Evolutionary conservation across 345 rosid species (phyloP).

Genomic region (Bretschneidera sinensis): DNA sequence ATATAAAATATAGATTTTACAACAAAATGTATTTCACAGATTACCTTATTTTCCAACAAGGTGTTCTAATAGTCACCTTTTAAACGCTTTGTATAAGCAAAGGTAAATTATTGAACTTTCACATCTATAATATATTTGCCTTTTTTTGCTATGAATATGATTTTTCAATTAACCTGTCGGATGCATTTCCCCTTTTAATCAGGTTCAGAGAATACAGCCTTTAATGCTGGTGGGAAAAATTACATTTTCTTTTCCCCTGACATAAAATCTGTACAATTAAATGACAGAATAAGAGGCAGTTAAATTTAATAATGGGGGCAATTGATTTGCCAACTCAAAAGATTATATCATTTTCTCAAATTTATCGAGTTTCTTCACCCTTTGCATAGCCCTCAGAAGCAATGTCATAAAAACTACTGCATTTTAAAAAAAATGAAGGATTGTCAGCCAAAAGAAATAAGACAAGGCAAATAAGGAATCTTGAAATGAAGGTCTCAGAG

Average conservation of each 20-base stretch:
- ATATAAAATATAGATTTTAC: too few species aligned
- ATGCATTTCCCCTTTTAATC: too few species aligned
- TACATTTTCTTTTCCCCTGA: not conserved
- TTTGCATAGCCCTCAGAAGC: conserved; percentile 67
- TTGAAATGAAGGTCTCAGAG: not conserved
- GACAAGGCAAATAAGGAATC: not conserved
- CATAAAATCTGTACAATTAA: too few species aligned
- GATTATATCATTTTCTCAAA: conserved; percentile 84
- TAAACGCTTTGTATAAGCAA: too few species aligned
- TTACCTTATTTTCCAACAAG: too few species aligned
- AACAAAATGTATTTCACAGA: too few species aligned
- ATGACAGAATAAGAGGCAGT: not conserved
- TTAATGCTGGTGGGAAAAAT: not conserved
- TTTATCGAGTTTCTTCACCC: conserved; percentile 73
- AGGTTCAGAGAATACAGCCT: too few species aligned
- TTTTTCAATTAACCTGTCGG: too few species aligned
- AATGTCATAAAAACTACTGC: conserved; percentile 67
- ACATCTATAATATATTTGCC: too few species aligned
- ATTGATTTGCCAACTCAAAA: not conserved
- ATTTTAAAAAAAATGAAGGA: conserved; percentile 6
- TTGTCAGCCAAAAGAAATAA: not conserved
- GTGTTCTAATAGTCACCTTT: too few species aligned
- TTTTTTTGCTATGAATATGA: too few species aligned
- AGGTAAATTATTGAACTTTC: too few species aligned
- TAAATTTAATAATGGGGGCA: not conserved